phyloP scores from a whole-genome alignment of 2,329 filamentous ascomycete genomes.

The Aureobasidium sp. region DNA sequence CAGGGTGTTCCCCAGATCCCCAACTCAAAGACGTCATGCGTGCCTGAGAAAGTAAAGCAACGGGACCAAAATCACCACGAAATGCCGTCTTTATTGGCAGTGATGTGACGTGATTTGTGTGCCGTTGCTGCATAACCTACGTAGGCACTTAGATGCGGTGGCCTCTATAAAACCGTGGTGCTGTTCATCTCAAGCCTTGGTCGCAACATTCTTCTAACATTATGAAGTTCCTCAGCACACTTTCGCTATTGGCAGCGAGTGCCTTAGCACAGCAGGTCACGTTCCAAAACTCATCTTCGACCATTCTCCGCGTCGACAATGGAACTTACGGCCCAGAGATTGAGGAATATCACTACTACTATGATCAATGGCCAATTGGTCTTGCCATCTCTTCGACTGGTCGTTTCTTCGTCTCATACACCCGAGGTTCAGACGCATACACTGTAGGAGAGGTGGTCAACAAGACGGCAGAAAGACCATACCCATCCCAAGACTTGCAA shows the following conservation, averaged over 20 bases:
- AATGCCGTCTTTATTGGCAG: neutral
- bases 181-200: neutral
- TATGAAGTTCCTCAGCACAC: constrained; percentile 11
- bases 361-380: constrained; percentile 42
- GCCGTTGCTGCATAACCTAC: neutral
- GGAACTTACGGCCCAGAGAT: constrained; percentile 43
- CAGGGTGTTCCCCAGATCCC: constrained; percentile 6
- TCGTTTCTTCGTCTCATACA: constrained; percentile 42
- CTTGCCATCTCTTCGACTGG: constrained; percentile 38
- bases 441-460: constrained; percentile 44
- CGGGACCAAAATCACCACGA: too few relatives aligned
- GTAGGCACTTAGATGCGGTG: neutral
- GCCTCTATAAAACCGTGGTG: neutral
- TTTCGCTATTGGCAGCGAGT: constrained; percentile 12
- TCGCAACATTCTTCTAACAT: neutral
- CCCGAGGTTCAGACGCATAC: constrained; percentile 40
- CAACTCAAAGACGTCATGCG: neutral
- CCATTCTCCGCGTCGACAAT: constrained; percentile 38
- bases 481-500: constrained; percentile 37
- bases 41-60: neutral
- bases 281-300: constrained; percentile 26
- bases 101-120: neutral
- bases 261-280: constrained; percentile 20
- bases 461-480: constrained; percentile 41
- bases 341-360: constrained; percentile 42